A percentile compares a stretch with the other conserved stretches of the same genome.
Conservation (phyloP, 495 filamentous ascomycete genomes). For the Alectoria sarmentosa region DNA sequence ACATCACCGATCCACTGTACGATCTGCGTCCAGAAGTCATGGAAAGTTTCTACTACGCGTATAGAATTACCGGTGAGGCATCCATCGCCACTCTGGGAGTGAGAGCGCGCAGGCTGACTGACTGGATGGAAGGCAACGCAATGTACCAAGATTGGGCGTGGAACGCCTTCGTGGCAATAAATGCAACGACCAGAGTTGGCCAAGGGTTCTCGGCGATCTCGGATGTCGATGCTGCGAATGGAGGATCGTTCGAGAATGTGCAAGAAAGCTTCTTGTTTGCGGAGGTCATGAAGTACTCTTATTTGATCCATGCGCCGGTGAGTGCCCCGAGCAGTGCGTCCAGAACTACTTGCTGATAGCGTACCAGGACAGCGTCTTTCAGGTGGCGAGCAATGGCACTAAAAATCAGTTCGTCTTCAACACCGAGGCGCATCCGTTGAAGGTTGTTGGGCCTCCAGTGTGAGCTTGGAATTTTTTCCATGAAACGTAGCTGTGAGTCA, state of each 20-base stretch:
- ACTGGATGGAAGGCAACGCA: constrained; percentile 21
- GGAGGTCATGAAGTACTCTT: constrained; percentile 82
- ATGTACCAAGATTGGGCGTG: constrained; percentile 81
- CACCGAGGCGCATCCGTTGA: constrained; percentile 77
- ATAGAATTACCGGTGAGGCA: constrained; percentile 62
- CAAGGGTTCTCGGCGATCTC: constrained; percentile 59
- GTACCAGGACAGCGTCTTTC: constrained; percentile 52
- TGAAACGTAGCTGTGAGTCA: too few species aligned
- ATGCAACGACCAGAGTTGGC: constrained; percentile 52
- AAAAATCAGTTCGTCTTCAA: constrained; percentile 70
- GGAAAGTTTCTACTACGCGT: constrained; percentile 86
- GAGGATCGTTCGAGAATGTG: constrained; percentile 57
- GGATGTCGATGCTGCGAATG: constrained; percentile 55
- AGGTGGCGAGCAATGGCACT: constrained; percentile 48
- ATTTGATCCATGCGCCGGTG: constrained; percentile 53
- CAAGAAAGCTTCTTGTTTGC: constrained; percentile 91
- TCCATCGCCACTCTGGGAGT: constrained; percentile 30
- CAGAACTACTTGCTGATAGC: neutral
- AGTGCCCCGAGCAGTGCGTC: constrained; percentile 18
- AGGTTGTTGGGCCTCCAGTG: constrained; percentile 34
- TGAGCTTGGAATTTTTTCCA: too few species aligned
- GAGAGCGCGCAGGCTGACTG: neutral
- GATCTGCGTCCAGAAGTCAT: constrained; percentile 77
- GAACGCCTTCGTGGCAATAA: constrained; percentile 70
- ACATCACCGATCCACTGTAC: constrained; percentile 56